Conservation (phyloP, 208 protist genomes). For the Perkinsela sp. region DNA sequence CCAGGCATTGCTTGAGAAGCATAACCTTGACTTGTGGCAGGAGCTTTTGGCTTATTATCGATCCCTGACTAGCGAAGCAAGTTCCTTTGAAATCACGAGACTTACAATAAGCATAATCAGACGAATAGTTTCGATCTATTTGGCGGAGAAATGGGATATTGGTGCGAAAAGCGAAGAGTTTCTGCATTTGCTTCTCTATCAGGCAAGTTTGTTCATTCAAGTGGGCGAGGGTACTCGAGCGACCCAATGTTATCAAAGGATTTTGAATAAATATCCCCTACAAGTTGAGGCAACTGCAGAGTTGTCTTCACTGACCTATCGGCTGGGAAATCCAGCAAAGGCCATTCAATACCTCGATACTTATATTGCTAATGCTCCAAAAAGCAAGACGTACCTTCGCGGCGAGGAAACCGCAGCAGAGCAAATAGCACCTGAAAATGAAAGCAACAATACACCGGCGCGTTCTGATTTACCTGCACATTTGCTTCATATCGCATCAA, state of each 20-base stretch:
- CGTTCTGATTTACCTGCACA: too few species aligned
- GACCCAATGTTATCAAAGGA: not conserved
- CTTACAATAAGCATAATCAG: not conserved
- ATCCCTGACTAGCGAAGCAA: not conserved
- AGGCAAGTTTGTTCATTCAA: not conserved
- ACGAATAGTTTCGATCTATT: not conserved
- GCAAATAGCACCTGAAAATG: not conserved
- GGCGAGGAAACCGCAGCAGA: not conserved
- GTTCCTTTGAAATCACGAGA: not conserved
- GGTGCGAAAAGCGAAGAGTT: not conserved
- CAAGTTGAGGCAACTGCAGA: not conserved
- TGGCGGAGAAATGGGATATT: not conserved
- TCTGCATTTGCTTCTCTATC: not conserved
- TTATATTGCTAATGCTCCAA: not conserved
- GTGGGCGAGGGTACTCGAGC: not conserved
- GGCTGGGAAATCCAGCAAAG: not conserved
- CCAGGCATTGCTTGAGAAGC: not conserved
- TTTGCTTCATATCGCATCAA: not conserved
- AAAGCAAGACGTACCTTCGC: too few species aligned
- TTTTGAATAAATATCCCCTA: not conserved
- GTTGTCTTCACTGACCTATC: not conserved
- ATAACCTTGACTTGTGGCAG: not conserved
- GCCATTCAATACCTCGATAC: not conserved
- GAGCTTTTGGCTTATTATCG: not conserved
- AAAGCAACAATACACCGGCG: not conserved